phyloP scores from a whole-genome alignment of 2,329 filamentous ascomycete species.

The Aureobasidium sp. region DNA sequence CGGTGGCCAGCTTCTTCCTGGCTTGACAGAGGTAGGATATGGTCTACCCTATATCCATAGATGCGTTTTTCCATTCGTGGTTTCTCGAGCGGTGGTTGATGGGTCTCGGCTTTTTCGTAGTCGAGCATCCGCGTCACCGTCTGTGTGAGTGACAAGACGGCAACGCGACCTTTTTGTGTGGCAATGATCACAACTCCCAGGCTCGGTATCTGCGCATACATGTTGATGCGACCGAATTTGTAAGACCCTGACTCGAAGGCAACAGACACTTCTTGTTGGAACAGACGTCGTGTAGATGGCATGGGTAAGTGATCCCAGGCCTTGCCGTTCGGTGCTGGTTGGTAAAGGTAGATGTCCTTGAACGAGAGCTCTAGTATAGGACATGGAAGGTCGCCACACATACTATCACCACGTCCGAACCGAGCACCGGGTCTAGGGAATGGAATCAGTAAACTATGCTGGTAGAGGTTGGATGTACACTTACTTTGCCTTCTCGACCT shows the following conservation, averaged over 20 bases:
- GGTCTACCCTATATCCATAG: slow-evolving; percentile 45
- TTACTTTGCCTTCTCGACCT: slow-evolving; percentile 17
- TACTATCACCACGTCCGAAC: slow-evolving; percentile 18
- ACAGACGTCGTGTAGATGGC: slow-evolving; percentile 22
- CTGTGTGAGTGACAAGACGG: slow-evolving; percentile 51
- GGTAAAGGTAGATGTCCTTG: slow-evolving; percentile 35
- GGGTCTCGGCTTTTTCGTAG: background rate
- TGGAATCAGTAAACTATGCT: background rate
- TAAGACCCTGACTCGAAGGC: slow-evolving; percentile 16
- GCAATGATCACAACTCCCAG: slow-evolving; percentile 60
- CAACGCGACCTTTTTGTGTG: slow-evolving; percentile 56
- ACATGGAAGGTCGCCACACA: slow-evolving; percentile 27
- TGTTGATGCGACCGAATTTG: slow-evolving; percentile 47
- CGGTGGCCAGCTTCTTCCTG: slow-evolving; percentile 42
- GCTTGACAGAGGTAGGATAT: slow-evolving; percentile 45
- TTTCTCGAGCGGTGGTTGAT: background rate
- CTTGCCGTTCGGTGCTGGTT: slow-evolving; percentile 21
- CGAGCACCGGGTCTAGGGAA: slow-evolving; percentile 10
- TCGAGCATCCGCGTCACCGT: slow-evolving; percentile 6
- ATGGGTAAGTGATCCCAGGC: slow-evolving; percentile 12
- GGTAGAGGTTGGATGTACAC: slow-evolving; percentile 17
- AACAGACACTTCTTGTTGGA: slow-evolving; percentile 28
- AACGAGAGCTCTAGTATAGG: slow-evolving; percentile 34
- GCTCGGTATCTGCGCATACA: slow-evolving; percentile 57
- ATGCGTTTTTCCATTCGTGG: slow-evolving; percentile 19